phyloP scores from a whole-genome alignment of 139 green algal species.

The Eudorina sp. region DNA sequence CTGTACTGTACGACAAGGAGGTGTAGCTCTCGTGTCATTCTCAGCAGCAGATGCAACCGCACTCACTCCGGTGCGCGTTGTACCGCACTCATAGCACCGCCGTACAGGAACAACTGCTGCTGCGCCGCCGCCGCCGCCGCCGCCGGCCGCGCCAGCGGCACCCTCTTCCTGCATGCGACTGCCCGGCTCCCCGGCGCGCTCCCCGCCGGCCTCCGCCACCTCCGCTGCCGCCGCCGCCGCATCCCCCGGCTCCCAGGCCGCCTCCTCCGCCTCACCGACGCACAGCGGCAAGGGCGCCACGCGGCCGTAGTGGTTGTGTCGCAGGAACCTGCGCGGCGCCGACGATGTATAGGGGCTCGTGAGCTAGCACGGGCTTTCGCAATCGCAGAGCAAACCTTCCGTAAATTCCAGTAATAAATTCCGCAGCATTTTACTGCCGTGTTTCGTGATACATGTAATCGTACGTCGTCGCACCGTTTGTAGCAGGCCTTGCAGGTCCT shows the following conservation, averaged over 20 bases:
- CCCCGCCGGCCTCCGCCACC: neutral
- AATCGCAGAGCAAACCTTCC: too few species aligned
- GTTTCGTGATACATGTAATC: too few species aligned
- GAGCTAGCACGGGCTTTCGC: too few species aligned
- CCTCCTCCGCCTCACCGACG: neutral
- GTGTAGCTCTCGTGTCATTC: too few species aligned
- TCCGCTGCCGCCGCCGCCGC: neutral
- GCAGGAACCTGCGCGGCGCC: slow-evolving; percentile 1
- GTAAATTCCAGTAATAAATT: too few species aligned
- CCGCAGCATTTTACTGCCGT: too few species aligned
- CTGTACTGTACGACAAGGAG: too few species aligned
- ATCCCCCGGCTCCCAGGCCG: neutral
- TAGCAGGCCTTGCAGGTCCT: slow-evolving; percentile 47
- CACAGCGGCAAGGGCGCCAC: slow-evolving; percentile 38
- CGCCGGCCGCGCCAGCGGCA: neutral
- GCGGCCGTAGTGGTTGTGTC: slow-evolving; percentile 36
- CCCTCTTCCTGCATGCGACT: neutral
- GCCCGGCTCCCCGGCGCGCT: neutral
- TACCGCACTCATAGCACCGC: slow-evolving; percentile 46
- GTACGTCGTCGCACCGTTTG: slow-evolving; percentile 44
- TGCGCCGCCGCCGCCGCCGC: neutral
- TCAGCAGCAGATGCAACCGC: too few species aligned
- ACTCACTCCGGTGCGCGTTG: slow-evolving; percentile 31
- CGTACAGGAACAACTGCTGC: neutral
- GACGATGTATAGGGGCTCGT: too few species aligned